Conservation (phyloP, 2,329 filamentous ascomycete genomes). For the Ceratocystis huliohia region DNA sequence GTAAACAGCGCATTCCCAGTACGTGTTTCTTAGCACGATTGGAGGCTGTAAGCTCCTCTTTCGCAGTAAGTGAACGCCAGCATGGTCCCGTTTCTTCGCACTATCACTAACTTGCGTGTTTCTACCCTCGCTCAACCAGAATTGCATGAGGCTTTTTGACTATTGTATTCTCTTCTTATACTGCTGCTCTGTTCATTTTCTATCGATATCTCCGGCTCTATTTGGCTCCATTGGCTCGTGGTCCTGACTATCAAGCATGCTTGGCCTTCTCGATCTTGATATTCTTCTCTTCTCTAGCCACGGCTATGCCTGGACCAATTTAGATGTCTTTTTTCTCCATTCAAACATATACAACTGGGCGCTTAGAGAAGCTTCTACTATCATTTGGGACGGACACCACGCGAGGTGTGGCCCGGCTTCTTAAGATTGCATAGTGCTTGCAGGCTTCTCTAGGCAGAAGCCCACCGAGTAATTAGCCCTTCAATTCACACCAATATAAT, state of each 20-base stretch:
- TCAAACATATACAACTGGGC: background rate
- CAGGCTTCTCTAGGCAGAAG: background rate
- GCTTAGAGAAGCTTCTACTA: background rate
- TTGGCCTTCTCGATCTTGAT: background rate
- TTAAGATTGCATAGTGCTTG: background rate
- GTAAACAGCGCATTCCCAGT: background rate
- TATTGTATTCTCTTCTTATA: background rate
- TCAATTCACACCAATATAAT: background rate
- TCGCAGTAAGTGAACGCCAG: background rate
- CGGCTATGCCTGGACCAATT: background rate
- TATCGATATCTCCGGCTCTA: background rate
- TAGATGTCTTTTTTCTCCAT: constrained; percentile 3
- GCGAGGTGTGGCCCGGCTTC: background rate
- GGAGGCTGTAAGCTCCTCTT: background rate
- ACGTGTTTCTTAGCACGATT: background rate
- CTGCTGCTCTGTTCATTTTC: background rate
- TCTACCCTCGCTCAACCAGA: background rate
- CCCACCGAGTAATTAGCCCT: background rate
- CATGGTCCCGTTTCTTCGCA: background rate
- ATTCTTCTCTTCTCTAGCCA: background rate
- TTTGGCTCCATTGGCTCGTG: background rate
- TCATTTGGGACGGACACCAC: background rate
- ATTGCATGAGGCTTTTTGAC: background rate
- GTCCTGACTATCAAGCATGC: background rate
- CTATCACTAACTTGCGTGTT: too few species aligned